A percentile compares a stretch with the other conserved stretches of the same genome.
Evolutionary conservation across 495 filamentous ascomycete species (phyloP).

Genomic region (Hypoxylon intermedium): DNA sequence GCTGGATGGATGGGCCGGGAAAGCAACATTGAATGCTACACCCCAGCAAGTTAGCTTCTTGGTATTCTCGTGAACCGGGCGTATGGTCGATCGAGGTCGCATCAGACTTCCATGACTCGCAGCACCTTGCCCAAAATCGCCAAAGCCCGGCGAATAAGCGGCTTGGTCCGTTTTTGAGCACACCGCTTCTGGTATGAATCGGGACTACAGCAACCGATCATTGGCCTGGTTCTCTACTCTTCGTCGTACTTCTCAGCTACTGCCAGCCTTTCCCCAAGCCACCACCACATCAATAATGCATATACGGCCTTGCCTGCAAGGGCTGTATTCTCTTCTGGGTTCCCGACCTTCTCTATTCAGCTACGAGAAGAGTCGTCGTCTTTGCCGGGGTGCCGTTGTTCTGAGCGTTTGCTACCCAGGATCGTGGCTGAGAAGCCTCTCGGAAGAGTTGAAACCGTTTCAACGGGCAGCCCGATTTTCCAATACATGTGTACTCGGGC

Average conservation of each 20-base stretch:
- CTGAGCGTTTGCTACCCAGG: slow-evolving; percentile 1
- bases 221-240: not conserved
- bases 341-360: slow-evolving; percentile 1
- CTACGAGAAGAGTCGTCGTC: not conserved
- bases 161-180: not conserved
- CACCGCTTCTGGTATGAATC: slow-evolving; percentile 20
- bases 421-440: slow-evolving; percentile 17
- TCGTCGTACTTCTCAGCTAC: not conserved
- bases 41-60: no score
- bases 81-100: not conserved
- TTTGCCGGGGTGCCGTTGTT: not conserved
- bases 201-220: slow-evolving; percentile 13
- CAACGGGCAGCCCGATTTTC: slow-evolving; percentile 1
- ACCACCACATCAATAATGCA: not conserved
- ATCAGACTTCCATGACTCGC: slow-evolving; percentile 10
- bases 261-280: slow-evolving; percentile 2
- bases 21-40: no score
- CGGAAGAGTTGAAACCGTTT: slow-evolving; percentile 12
- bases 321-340: not conserved
- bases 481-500: not conserved
- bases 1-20: not conserved
- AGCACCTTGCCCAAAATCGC: not conserved
- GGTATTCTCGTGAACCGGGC: not conserved
- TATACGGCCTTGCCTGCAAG: not conserved
- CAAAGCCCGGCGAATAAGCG: slow-evolving; percentile 4